Base-by-base conservation (phyloP, 208 protist species). In the Crithidia sp. region DNA sequence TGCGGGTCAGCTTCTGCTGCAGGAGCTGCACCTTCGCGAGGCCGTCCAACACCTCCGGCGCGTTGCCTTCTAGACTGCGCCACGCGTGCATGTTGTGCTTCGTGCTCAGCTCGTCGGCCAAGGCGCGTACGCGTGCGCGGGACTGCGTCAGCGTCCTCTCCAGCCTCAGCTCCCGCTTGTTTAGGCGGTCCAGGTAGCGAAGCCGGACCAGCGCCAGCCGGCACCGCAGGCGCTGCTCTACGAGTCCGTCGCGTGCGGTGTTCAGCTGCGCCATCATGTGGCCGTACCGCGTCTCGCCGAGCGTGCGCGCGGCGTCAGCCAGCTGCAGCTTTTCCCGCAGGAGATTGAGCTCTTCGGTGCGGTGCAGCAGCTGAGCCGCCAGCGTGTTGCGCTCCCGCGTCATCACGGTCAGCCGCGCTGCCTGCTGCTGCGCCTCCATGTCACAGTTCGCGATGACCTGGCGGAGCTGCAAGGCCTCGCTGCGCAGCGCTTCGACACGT, bases 11-110 rank as follows among this genome's bases (percentile, higher is more conserved):
- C 39, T 98, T 87, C 57, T 89, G 93, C 84, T 99, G 98, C 17
- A 99, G 79, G n/a, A 95, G 94, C 47, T 99, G 97, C 7, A 99
- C 98, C 81, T 99, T 99, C 67, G 98, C 95, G 16, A 99, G 84
- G 47, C 98, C 95, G 65, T 99, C 98, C 61, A 97, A 90, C 36
- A 97, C 77, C 28, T 92, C 84, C 7, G 98, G 98, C 57, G 98
- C 97, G 54, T 90, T 97, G 45, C 98, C 98, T 63, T 99, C 97
- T 12, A 99, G 80, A 57, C 94, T 94, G 44, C 98, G 87, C 98
- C 99, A 99, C 59, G 98, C 82, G 84, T 99, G 99, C 19, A 99
- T 92, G 82, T 99, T 99, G 75, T 99, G 97, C 16, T 98, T 98
- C 45, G 96, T 98, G 81, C 98, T 83, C 3, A 99, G 84, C 83